A percentile compares a stretch with the other conserved stretches of the same genome.
Evolutionary conservation across 257 asterid species (phyloP).

Genomic region (Scutellaria barbata): DNA sequence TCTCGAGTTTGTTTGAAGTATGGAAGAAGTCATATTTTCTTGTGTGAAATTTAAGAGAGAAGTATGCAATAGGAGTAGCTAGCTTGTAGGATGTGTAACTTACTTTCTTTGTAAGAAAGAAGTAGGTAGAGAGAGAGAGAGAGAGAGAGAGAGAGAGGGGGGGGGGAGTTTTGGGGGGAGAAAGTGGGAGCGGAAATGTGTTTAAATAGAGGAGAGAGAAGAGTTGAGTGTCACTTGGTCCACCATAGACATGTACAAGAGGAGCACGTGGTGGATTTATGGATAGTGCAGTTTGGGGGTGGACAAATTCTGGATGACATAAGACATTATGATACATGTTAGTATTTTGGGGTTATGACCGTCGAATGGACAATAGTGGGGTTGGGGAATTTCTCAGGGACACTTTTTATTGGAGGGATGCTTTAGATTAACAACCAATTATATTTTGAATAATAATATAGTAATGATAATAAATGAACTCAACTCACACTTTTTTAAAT

Average conservation of each 20-base stretch:
- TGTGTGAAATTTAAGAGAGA: neutral
- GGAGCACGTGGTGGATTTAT: slow-evolving; percentile 62
- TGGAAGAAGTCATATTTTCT: slow-evolving; percentile 40
- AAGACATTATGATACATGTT: slow-evolving; percentile 35
- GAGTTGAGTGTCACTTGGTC: slow-evolving; percentile 22
- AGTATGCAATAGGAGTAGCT: neutral
- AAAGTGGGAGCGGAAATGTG: slow-evolving; percentile 30
- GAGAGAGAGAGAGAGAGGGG: slow-evolving; percentile 17
- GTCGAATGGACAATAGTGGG: slow-evolving; percentile 24
- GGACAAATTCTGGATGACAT: slow-evolving; percentile 29
- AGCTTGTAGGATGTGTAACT: neutral
- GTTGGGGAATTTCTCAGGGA: slow-evolving; percentile 15
- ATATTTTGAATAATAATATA: neutral
- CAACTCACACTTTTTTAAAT: no score
- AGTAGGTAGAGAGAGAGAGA: neutral
- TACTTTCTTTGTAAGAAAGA: neutral
- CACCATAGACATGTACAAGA: slow-evolving; percentile 40
- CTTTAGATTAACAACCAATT: slow-evolving; percentile 38
- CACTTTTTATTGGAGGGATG: slow-evolving; percentile 32
- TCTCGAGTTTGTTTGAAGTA: slow-evolving; percentile 23
- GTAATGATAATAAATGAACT: no score
- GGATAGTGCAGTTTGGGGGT: slow-evolving; percentile 36
- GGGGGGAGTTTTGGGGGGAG: slow-evolving; percentile 42
- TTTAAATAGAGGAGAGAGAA: slow-evolving; percentile 48
- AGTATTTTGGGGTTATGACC: neutral